phyloP scores from a whole-genome alignment of 1,139 yeast species.

The Debaryomyces udenii region DNA sequence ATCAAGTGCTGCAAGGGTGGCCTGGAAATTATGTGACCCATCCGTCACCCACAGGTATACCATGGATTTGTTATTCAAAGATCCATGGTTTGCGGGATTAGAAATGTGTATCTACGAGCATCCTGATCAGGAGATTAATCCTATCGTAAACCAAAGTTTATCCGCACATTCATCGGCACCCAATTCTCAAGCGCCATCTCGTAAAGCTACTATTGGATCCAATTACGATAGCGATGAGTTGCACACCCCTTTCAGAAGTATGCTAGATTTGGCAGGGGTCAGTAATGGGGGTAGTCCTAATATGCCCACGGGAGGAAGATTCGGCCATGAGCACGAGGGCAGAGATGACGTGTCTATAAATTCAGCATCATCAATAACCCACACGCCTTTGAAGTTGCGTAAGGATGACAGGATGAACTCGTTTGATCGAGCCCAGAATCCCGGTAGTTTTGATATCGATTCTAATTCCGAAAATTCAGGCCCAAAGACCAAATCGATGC shows the following conservation, averaged over 20 bases:
- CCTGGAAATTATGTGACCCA: constrained; percentile 79
- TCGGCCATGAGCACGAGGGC: constrained; percentile 12
- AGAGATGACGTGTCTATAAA: constrained; percentile 26
- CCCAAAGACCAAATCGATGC: constrained; percentile 7
- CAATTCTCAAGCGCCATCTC: constrained; percentile 37
- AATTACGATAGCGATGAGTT: constrained; percentile 21
- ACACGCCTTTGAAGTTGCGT: constrained; percentile 17
- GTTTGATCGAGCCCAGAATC: neutral
- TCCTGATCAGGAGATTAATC: constrained; percentile 49
- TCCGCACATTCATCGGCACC: constrained; percentile 24
- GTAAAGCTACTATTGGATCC: constrained; percentile 34
- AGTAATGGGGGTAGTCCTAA: constrained; percentile 7
- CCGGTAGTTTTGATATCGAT: neutral
- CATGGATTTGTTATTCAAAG: constrained; percentile 55
- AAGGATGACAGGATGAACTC: constrained; percentile 11
- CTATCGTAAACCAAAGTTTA: constrained; percentile 36
- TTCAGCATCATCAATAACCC: constrained; percentile 33
- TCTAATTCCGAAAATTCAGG: constrained; percentile 4
- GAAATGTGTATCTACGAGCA: constrained; percentile 66
- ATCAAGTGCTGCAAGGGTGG: constrained; percentile 64
- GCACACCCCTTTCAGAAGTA: constrained; percentile 39
- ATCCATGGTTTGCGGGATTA: constrained; percentile 64
- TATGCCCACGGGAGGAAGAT: neutral
- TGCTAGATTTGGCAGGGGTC: constrained; percentile 38
- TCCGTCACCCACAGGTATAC: constrained; percentile 55